Percentiles rank a stretch among this genome's conserved stretches.
These are phyloP conservation scores for Podila verticillata DNA, from an alignment of 192 early-diverging fungal genomes.

Conservation along the genomic window DNA sequence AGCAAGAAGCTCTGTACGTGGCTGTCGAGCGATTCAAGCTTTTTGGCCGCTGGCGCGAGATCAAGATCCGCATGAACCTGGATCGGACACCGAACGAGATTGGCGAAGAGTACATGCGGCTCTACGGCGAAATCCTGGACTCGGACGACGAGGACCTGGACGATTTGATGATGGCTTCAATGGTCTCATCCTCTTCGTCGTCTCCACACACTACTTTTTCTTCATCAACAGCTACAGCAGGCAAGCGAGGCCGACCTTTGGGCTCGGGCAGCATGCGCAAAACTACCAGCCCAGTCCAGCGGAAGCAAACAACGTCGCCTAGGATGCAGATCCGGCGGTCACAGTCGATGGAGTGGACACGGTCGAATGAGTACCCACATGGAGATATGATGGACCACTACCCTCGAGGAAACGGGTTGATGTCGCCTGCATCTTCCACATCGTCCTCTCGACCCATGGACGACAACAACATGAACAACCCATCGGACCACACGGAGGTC, in stretches of 20 bases:
- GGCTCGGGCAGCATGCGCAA: not conserved
- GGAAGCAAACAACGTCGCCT: not conserved
- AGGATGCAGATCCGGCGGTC: constrained; percentile 1
- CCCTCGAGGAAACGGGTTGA: not conserved
- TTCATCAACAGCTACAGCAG: not conserved
- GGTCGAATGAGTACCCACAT: not conserved
- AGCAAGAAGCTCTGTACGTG: constrained; percentile 43
- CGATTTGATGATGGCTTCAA: not conserved
- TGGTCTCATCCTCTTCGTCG: not conserved
- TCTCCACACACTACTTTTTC: not conserved
- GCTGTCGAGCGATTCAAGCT: constrained; percentile 35
- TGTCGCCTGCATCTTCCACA: not conserved
- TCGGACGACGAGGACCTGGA: constrained; percentile 17
- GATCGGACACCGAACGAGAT: constrained; percentile 27
- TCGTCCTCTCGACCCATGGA: not conserved
- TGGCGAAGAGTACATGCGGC: constrained; percentile 42
- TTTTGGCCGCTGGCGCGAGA: constrained; percentile 34
- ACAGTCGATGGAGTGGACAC: constrained; percentile 2
- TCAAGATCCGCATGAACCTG: constrained; percentile 25
- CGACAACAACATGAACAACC: not conserved
- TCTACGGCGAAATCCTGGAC: constrained; percentile 38
- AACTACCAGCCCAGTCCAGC: not conserved
- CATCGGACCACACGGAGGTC: constrained; percentile 4
- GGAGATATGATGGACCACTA: not conserved
- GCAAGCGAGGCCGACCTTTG: not conserved